Conservation (phyloP, 768 basidiomycete genomes). For the Phlebiopsis gigantea region DNA sequence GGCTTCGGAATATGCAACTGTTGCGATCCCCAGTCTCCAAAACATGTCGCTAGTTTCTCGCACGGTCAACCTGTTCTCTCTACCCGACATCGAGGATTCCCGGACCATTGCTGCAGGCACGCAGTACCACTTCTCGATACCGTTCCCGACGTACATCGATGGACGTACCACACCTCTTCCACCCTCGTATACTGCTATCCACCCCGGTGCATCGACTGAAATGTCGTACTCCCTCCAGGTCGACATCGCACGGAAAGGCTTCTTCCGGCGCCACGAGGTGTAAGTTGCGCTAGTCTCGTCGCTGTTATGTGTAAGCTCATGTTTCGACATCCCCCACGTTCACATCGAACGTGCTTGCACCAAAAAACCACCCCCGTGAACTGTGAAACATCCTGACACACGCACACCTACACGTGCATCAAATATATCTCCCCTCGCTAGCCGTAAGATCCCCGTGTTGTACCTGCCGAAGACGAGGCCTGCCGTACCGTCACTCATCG, state of each 20-base stretch:
- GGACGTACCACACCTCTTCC: slow-evolving; percentile 29
- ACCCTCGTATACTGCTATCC: slow-evolving; percentile 32
- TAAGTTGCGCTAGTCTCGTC: slow-evolving; percentile 17
- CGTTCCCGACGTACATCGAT: slow-evolving; percentile 32
- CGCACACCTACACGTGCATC: background rate
- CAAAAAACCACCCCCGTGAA: slow-evolving; percentile 7
- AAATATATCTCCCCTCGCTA: background rate
- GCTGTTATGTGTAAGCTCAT: slow-evolving; percentile 4
- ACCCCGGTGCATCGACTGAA: slow-evolving; percentile 25
- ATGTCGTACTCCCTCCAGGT: slow-evolving; percentile 34
- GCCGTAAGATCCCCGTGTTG: slow-evolving; percentile 29
- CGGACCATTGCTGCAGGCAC: slow-evolving; percentile 21
- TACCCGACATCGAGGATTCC: slow-evolving; percentile 10
- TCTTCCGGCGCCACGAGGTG: slow-evolving; percentile 35
- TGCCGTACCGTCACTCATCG: slow-evolving; percentile 26
- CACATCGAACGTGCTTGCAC: slow-evolving; percentile 15
- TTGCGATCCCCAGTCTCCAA: slow-evolving; percentile 23
- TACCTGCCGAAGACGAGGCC: slow-evolving; percentile 42
- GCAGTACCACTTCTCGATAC: slow-evolving; percentile 32
- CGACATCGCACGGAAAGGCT: slow-evolving; percentile 33
- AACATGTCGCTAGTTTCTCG: slow-evolving; percentile 24
- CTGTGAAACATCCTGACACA: background rate
- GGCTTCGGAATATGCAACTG: slow-evolving; percentile 23
- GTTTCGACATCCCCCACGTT: slow-evolving; percentile 2
- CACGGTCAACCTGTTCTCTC: slow-evolving; percentile 25